Base-by-base conservation (phyloP, 768 basidiomycete species). In the Boletus rex-veris region DNA sequence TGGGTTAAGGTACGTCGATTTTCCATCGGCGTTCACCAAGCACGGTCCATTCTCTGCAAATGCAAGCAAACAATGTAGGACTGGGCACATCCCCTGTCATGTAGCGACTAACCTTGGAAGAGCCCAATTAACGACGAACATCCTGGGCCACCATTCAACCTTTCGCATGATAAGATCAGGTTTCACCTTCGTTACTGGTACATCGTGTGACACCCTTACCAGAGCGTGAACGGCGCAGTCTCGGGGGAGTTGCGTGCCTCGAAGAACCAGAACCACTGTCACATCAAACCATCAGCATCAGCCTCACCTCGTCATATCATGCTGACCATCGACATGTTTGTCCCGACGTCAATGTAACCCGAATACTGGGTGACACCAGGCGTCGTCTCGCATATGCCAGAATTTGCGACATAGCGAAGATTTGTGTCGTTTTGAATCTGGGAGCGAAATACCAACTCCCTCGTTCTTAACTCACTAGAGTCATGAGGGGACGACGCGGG, bases 251-350 rank as follows among this genome's bases (percentile, higher is more conserved):
- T 68, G 12, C 86, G 76, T 2, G 85, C 77, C 56, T 83, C 86
- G 50, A 87, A 88, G 67, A 86, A 87, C 83, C 85, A 87, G 62
- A 86, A 87, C 83, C 82, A 86, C 84, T 85, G 50, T 15, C 40
- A 44, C 33, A 30, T 11, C 14, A 10, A 44, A 7, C 18, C 26
- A 36, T 66, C 4, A 66, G 42, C 12, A 33, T 7, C 15, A 14
- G 16, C 12, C 2, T 37, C 12, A 31, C 31, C 16, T 19, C 28
- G 26, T 3, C n/a, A 39, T 2, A 14, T 9, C 1, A 28, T 15
- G 57, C 72, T 53, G 41, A 83, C 82, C 79, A 82, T 80, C 0
- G 81, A 82, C 77, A 81, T 83, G 47, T 82, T 78, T 14, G 60
- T 70, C 10, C 77, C 81, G 24, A 86, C 68, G 36, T 84, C 77